Evolutionary conservation across 441 rosid species (phyloP).

Genomic region (Sinapis alba): DNA sequence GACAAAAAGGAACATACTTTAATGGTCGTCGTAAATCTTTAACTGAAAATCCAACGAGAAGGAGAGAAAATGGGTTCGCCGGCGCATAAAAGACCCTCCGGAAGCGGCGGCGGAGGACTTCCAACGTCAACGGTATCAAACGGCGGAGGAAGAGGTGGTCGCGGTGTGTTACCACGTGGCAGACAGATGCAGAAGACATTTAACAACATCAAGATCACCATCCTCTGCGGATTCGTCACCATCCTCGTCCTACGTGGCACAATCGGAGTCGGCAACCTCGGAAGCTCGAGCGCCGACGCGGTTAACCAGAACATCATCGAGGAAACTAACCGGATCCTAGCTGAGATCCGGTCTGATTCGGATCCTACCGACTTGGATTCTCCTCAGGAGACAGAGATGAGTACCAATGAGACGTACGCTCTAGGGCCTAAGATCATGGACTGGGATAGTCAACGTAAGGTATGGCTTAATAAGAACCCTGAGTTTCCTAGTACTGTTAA

Average conservation of each 20-base stretch:
- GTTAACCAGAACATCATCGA: slow-evolving; percentile 79
- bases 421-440: slow-evolving; percentile 75
- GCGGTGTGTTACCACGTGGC: slow-evolving; percentile 58
- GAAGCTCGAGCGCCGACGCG: slow-evolving; percentile 76
- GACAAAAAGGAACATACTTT: neutral
- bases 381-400: slow-evolving; percentile 49
- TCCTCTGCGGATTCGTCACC: slow-evolving; percentile 93
- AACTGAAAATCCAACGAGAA: slow-evolving; percentile 1
- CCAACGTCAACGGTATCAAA: slow-evolving; percentile 27
- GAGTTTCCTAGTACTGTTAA: slow-evolving; percentile 76
- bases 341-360: slow-evolving; percentile 86
- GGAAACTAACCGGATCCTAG: slow-evolving; percentile 82
- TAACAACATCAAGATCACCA: slow-evolving; percentile 95
- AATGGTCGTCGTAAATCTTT: slow-evolving; percentile 21
- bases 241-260: slow-evolving; percentile 95
- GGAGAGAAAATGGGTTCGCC: slow-evolving; percentile 44
- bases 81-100: slow-evolving; percentile 44
- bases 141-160: slow-evolving; percentile 40
- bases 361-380: slow-evolving; percentile 59
- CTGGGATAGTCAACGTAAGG: slow-evolving; percentile 83
- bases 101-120: slow-evolving; percentile 43
- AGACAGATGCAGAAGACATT: slow-evolving; percentile 93
- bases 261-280: slow-evolving; percentile 72
- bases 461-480: slow-evolving; percentile 73
- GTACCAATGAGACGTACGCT: slow-evolving; percentile 62